phyloP scores from a whole-genome alignment of 2,329 filamentous ascomycete species.

The Ophiocordyceps camponoti-saundersi region DNA sequence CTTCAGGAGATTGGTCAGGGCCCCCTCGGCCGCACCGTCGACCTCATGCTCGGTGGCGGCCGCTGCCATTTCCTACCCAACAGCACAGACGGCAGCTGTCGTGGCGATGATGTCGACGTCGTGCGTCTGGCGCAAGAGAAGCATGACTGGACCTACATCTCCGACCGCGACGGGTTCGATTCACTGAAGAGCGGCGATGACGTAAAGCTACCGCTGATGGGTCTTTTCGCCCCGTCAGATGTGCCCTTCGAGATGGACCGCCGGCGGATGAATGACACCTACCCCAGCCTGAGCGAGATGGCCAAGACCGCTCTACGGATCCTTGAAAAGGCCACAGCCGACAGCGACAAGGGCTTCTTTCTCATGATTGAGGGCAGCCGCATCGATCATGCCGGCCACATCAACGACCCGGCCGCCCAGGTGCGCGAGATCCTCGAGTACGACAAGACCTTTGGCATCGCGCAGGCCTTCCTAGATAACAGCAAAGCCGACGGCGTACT shows the following conservation, averaged over 20 bases:
- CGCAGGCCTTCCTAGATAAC: slow-evolving; percentile 68
- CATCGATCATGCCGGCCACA: slow-evolving; percentile 87
- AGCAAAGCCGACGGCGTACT: slow-evolving; percentile 62
- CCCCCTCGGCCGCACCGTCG: slow-evolving; percentile 70
- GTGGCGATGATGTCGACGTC: slow-evolving; percentile 62
- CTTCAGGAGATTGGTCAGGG: slow-evolving; percentile 83
- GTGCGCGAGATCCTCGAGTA: slow-evolving; percentile 92
- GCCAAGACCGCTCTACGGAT: slow-evolving; percentile 63
- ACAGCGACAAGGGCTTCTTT: slow-evolving; percentile 89
- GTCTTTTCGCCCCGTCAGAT: slow-evolving; percentile 66
- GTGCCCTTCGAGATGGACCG: slow-evolving; percentile 92
- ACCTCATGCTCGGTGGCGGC: slow-evolving; percentile 85
- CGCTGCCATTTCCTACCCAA: slow-evolving; percentile 88
- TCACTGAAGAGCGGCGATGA: slow-evolving; percentile 47
- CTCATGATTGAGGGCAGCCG: slow-evolving; percentile 95
- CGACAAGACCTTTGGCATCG: slow-evolving; percentile 67
- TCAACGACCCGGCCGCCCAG: slow-evolving; percentile 69
- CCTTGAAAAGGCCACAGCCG: slow-evolving; percentile 62
- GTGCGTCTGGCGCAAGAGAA: slow-evolving; percentile 55
- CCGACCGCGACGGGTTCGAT: slow-evolving; percentile 60
- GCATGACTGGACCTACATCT: slow-evolving; percentile 63
- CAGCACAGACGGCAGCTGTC: slow-evolving; percentile 62
- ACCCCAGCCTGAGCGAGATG: slow-evolving; percentile 88
- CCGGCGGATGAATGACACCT: slow-evolving; percentile 56
- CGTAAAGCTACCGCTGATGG: slow-evolving; percentile 65